Evolutionary conservation across 441 rosid genomes (phyloP).

Genomic region (Breynia disticha): DNA sequence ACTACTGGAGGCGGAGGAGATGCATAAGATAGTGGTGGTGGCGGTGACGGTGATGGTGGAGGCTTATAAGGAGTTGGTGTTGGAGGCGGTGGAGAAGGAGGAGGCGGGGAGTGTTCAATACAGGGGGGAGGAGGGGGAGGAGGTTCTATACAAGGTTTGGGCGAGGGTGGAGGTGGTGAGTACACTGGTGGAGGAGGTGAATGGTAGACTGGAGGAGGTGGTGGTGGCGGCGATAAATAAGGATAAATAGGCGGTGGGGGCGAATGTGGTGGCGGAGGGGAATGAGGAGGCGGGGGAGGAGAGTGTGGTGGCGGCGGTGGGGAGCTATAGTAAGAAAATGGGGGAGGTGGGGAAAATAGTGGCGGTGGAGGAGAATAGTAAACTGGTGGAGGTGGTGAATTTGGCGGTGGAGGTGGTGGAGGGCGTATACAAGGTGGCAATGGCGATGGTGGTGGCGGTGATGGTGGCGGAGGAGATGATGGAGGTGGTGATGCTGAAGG

Average conservation of each 20-base stretch:
- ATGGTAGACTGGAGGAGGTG: conserved; percentile 9
- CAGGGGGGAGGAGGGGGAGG: conserved; percentile 28
- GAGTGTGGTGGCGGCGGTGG: conserved; percentile 20
- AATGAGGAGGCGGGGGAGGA: conserved; percentile 24
- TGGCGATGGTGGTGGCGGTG: conserved; percentile 22
- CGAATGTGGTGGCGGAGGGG: conserved; percentile 34
- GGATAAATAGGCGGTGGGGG: conserved; percentile 36
- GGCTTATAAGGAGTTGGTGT: conserved; percentile 19
- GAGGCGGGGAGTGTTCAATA: conserved; percentile 20
- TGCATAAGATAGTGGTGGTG: conserved; percentile 25
- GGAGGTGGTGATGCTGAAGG: conserved; percentile 28
- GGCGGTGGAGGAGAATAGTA: conserved; percentile 25
- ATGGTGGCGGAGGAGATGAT: conserved; percentile 24
- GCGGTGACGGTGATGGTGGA: conserved; percentile 32
- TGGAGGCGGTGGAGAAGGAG: conserved; percentile 20
- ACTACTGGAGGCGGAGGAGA: too few species aligned
- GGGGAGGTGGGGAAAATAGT: conserved; percentile 24
- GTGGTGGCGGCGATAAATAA: conserved; percentile 28
- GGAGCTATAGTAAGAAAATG: conserved; percentile 17
- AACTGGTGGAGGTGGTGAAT: conserved; percentile 10
- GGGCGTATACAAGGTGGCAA: neutral
- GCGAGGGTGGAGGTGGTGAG: conserved; percentile 29
- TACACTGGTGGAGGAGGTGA: conserved; percentile 15
- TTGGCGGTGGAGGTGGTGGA: conserved; percentile 11
- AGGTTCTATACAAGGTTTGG: conserved; percentile 26